Evolutionary conservation across 2,329 filamentous ascomycete species (phyloP).

Genomic region (Fonsecaea erecta): DNA sequence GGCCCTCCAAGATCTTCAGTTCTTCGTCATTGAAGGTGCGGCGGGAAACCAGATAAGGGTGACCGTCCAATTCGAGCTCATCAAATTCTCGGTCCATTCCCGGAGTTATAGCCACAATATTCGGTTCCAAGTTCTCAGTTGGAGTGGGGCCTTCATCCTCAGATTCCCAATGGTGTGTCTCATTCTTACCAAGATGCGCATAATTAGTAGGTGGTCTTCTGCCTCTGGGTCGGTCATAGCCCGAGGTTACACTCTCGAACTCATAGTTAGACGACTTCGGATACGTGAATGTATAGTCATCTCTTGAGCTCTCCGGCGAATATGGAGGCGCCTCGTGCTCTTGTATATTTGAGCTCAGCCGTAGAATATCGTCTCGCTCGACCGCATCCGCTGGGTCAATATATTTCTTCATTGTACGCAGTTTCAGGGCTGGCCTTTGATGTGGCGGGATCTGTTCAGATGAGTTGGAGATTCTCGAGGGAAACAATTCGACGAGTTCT

Average conservation of each 20-base stretch:
- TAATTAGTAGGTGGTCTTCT: conserved; percentile 32
- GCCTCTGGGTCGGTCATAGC: conserved; percentile 33
- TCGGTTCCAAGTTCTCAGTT: conserved; percentile 32
- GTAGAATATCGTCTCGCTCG: conserved; percentile 38
- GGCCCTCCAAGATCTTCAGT: conserved; percentile 28
- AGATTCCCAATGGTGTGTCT: conserved; percentile 30
- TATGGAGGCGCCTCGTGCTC: conserved; percentile 22
- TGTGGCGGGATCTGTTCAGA: conserved; percentile 6
- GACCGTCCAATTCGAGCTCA: conserved; percentile 35
- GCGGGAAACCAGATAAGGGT: conserved; percentile 33
- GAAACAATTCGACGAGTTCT: conserved; percentile 72
- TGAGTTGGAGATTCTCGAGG: conserved; percentile 42
- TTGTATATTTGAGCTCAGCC: conserved; percentile 26
- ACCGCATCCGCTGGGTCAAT: conserved; percentile 38
- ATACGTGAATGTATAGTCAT: conserved; percentile 38
- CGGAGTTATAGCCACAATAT: conserved; percentile 34
- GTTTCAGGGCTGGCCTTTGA: conserved; percentile 27
- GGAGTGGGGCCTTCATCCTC: conserved; percentile 16
- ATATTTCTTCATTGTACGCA: conserved; percentile 31
- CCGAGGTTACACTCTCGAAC: conserved; percentile 35
- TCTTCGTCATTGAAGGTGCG: conserved; percentile 34
- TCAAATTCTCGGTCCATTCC: conserved; percentile 33
- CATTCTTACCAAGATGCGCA: conserved; percentile 29
- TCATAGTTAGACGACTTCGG: conserved; percentile 38
- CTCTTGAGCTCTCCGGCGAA: conserved; percentile 37